Evolutionary conservation across 345 rosid genomes (phyloP), one percentile per base, ranked within the genome.

Genomic region (Gossypium mustelinum): DNA sequence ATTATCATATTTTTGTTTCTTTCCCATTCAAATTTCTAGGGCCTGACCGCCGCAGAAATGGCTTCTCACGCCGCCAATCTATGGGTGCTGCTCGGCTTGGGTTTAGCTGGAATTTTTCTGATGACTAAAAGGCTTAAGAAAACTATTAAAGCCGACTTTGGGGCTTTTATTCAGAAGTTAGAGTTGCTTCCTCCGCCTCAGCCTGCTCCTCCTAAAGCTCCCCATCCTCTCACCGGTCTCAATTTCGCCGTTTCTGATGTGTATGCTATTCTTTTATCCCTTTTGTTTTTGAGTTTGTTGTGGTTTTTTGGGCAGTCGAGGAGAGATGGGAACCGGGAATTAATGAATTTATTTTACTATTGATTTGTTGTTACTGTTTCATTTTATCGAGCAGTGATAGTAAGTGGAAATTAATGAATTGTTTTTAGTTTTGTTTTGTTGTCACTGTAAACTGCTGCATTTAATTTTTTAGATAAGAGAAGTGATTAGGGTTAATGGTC

Each of bases 131-230:
- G 75, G 86, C 84, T 93, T 17, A 91, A 91, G 89, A 92, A 82
- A 74, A 72, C 80, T 12, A 63, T 87, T 73, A 88, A 85, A 73
- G 89, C 87, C 70, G 99, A 95, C 84, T 95, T 91, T 70, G 99
- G 99, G 41, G 99, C 99, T 39, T 93, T 95, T 64, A 72, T 95
- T 70, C 85, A 83, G 75, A 91, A 81, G 87, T 88, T 95, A 58
- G 83, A 88, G 70, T 85, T 95, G 0, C 91, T 91, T 51, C 99
- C 99, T 70, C 99, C 99, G 25, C 99, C 99, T 20, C 99, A 81
- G 74, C 99, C 98, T 25, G 88, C 97, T 73, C 99, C 99, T 76
- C 99, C 97, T 68, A 95, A 93, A 76, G 99, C 99, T 47, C 97
- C 93, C 34, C 99, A 95, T 63, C 98, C 98, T 29, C 97, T 95